A percentile compares a stretch with the other conserved stretches of the same genome.
These are phyloP conservation scores for Citrus maxima DNA, from an alignment of 345 rosid species.

Conservation along the genomic window DNA sequence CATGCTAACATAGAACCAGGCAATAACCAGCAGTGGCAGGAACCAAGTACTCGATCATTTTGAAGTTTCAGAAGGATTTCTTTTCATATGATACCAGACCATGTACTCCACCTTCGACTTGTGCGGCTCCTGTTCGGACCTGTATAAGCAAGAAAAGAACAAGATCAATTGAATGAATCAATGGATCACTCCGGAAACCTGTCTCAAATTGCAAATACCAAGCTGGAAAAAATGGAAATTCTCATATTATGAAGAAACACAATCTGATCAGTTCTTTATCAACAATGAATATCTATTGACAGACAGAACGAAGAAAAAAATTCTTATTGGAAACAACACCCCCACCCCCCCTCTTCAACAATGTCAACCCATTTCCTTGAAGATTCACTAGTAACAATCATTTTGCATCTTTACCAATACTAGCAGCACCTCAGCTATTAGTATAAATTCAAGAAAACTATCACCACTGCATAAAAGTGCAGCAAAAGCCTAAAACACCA, in stretches of 20 bases:
- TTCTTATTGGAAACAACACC: not conserved
- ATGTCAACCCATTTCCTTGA: not conserved
- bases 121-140: conserved; percentile 94
- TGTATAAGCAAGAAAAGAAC: conserved; percentile 19
- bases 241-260: not conserved
- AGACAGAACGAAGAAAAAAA: not conserved
- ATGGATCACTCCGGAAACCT: not conserved
- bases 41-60: not conserved
- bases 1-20: not conserved
- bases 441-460: not conserved
- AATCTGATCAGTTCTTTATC: not conserved
- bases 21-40: not conserved
- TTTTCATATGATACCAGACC: conserved; percentile 72
- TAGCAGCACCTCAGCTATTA: not conserved
- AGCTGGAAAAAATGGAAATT: not conserved
- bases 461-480: not conserved
- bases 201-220: not conserved
- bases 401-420: not conserved
- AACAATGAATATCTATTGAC: not conserved
- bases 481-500: not conserved
- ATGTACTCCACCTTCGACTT: conserved; percentile 83
- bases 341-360: not conserved
- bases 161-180: not conserved
- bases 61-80: conserved; percentile 44
- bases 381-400: not conserved